Base-by-base conservation (phyloP, 169 alveolate species). In the Plasmodium ovale region DNA sequence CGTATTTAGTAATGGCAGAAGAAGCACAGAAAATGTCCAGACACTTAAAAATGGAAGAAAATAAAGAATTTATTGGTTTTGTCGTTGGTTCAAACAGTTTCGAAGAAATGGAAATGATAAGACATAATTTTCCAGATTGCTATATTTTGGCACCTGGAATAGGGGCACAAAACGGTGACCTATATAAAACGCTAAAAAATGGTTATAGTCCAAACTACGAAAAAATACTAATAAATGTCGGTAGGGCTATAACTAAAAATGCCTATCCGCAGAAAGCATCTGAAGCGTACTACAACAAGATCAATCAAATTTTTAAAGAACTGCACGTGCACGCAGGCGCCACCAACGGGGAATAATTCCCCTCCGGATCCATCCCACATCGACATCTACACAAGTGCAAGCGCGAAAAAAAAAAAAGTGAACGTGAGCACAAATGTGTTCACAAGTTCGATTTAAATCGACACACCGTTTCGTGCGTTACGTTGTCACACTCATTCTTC, bases 151-250 rank as follows among this genome's bases (percentile, higher is more conserved):
- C 92, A 70, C 96, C 96, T 25, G 96, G 96, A 19, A 54, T 94
- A 51, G 96, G 96, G 7, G 93, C 95, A 7, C 96, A 94, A 92
- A 93, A 93, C 42, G 96, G 95, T 9, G 95, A 94, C 60, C 82
- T 94, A 27, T 82, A 54, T 23, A 65, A 85, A 59, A 84, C 90
- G 9, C 53, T 94, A 49, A 87, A 51, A 42, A 69, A 87, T 74
- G 96, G 96, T 73, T 79, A 56, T 65, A 42, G 5, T 47, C 16
- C 27, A 68, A 37, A 44, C 58, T 56, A 56, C 29, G 89, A 79
- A 54, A 79, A 54, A 62, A 1, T 79, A 21, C 25, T 79, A 25
- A 79, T 79, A 49, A 79, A 79, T 53, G 70, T 79, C 64, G 89
- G 89, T 23, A 67, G 89, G n/a, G 79, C 82, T 37, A 79, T 79